Evolutionary conservation across 1,284 basidiomycete genomes (phyloP).

Genomic region (Ustilago esculenta): DNA sequence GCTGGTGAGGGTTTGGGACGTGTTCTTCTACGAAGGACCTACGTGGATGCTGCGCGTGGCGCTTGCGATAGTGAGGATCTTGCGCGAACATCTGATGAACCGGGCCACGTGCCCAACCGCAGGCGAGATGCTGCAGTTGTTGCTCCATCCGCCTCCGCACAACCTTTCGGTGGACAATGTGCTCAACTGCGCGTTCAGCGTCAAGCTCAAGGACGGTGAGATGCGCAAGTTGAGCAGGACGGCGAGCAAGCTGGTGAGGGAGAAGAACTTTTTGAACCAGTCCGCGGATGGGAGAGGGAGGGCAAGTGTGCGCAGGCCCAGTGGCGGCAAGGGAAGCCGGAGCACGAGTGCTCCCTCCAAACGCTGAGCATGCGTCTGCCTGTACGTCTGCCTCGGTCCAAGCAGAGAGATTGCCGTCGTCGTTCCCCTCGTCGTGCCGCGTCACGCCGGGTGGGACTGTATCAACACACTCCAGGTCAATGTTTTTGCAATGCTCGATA

Average conservation of each 20-base stretch:
- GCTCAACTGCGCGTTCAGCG: slow-evolving; percentile 73
- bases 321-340: slow-evolving; percentile 4
- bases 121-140: slow-evolving; percentile 71
- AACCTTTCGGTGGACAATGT: slow-evolving; percentile 70
- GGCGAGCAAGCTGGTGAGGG: slow-evolving; percentile 57
- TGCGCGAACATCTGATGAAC: slow-evolving; percentile 71
- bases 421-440: too few species aligned
- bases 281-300: slow-evolving; percentile 34
- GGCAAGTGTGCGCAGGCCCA: not conserved
- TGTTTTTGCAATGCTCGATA: too few species aligned
- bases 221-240: slow-evolving; percentile 73
- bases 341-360: slow-evolving; percentile 37
- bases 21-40: slow-evolving; percentile 79
- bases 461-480: too few species aligned
- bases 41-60: slow-evolving; percentile 82
- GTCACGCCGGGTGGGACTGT: too few species aligned
- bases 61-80: slow-evolving; percentile 76
- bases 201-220: slow-evolving; percentile 84
- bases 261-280: slow-evolving; percentile 38
- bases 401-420: too few species aligned
- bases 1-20: slow-evolving; percentile 83
- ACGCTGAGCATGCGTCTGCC: too few species aligned
- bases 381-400: too few species aligned
- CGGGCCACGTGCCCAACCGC: slow-evolving; percentile 70
- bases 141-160: slow-evolving; percentile 71